phyloP scores from a whole-genome alignment of 2,329 filamentous ascomycete genomes.

The Dactylellina cionopaga region DNA sequence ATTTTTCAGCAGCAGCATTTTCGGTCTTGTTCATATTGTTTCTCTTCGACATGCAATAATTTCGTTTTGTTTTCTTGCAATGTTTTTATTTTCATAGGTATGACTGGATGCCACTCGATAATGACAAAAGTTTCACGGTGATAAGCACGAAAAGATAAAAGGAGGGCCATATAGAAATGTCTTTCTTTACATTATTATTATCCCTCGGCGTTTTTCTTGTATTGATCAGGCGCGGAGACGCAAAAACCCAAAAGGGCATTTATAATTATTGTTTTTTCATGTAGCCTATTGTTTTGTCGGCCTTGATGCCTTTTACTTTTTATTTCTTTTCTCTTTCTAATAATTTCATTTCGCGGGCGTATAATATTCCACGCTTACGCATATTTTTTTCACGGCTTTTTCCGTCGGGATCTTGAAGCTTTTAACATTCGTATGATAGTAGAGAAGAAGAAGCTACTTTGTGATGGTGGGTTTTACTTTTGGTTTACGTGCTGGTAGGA shows the following conservation, averaged over 20 bases:
- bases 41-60: not conserved
- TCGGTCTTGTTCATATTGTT: no score
- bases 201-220: slow-evolving; percentile 33
- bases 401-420: no score
- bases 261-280: slow-evolving; percentile 7
- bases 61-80: not conserved
- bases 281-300: slow-evolving; percentile 2
- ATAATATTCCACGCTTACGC: slow-evolving; percentile 9
- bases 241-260: not conserved
- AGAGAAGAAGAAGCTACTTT: no score
- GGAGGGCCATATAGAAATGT: slow-evolving; percentile 10
- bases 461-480: no score
- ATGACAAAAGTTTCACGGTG: slow-evolving; percentile 23
- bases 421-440: not conserved
- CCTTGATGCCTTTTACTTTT: no score
- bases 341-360: not conserved
- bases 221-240: not conserved
- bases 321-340: not conserved
- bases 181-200: slow-evolving; percentile 14
- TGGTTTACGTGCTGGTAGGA: no score
- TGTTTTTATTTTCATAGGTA: slow-evolving; percentile 5
- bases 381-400: no score
- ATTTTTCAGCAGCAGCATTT: not conserved
- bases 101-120: slow-evolving; percentile 17
- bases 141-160: slow-evolving; percentile 18